phyloP scores from a whole-genome alignment of 176 grass and related monocot genomes.

The Carex littledalei region DNA sequence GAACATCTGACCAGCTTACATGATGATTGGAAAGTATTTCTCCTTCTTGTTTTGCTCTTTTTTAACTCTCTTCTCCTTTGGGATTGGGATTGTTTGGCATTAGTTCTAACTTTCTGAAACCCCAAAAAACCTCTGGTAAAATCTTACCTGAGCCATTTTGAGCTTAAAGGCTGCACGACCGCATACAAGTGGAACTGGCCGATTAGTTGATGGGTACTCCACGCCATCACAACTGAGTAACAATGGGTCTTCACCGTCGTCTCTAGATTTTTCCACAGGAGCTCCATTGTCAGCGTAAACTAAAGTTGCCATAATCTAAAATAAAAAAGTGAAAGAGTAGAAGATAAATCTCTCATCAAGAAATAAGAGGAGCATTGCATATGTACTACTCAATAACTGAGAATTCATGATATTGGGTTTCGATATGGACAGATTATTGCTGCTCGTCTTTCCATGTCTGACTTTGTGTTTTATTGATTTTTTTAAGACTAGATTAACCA shows the following conservation, averaged over 20 bases:
- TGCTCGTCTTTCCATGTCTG: no score
- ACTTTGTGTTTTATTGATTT: neutral
- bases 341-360: neutral
- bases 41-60: neutral
- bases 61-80: neutral
- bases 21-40: neutral
- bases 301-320: constrained; percentile 78
- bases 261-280: constrained; percentile 75
- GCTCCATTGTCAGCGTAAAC: constrained; percentile 80
- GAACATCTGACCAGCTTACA: neutral
- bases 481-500: neutral
- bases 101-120: constrained; percentile 6
- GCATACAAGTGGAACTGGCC: constrained; percentile 60
- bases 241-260: constrained; percentile 80
- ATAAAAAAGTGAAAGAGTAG: constrained; percentile 22
- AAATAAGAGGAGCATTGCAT: neutral
- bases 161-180: constrained; percentile 79
- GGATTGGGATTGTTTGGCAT: neutral
- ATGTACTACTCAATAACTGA: neutral
- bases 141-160: constrained; percentile 84
- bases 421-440: neutral
- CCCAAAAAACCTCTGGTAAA: constrained; percentile 6
- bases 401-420: neutral
- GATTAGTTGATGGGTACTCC: constrained; percentile 72
- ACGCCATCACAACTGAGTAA: constrained; percentile 74